Percentiles rank a stretch among this genome's conserved stretches.
Conservation (phyloP, 768 basidiomycete species). For the Cyathus striatus region DNA sequence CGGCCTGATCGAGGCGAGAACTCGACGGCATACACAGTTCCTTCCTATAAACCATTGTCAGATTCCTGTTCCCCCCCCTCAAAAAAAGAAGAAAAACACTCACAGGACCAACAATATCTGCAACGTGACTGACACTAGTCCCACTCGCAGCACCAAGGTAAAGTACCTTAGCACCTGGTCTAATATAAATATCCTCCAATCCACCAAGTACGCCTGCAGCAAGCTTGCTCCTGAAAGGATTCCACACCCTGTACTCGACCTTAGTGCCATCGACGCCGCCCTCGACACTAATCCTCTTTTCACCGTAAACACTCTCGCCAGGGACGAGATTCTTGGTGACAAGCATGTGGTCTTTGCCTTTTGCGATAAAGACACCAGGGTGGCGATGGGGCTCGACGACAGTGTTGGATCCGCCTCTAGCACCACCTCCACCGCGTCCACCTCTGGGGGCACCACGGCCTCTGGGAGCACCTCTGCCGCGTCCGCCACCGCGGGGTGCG, state of each 20-base stretch:
- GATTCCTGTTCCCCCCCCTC: too few relatives aligned
- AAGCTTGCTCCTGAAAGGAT: conserved; percentile 95
- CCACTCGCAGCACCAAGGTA: conserved; percentile 98
- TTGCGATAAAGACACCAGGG: conserved; percentile 92
- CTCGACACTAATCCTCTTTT: conserved; percentile 92
- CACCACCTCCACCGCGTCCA: conserved; percentile 64
- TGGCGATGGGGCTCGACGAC: conserved; percentile 95
- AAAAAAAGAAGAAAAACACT: conserved; percentile 20
- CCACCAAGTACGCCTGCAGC: conserved; percentile 97
- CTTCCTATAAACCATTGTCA: conserved; percentile 62
- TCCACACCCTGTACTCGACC: conserved; percentile 98
- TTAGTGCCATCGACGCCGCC: conserved; percentile 74
- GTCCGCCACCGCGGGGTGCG: conserved; percentile 33
- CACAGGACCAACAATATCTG: conserved; percentile 96
- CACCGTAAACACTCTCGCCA: conserved; percentile 96
- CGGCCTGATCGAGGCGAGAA: conserved; percentile 96
- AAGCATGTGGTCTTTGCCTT: conserved; percentile 94
- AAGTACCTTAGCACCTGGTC: conserved; percentile 91
- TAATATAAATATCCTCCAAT: conserved; percentile 88
- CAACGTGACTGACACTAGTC: conserved; percentile 97
- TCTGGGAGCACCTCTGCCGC: conserved; percentile 34
- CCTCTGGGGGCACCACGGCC: conserved; percentile 28
- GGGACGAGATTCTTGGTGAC: conserved; percentile 98
- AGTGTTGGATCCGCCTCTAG: conserved; percentile 79
- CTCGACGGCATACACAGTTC: conserved; percentile 96